These are phyloP conservation scores for Porcisia hertigi DNA, from an alignment of 208 protist species.

Conservation along the genomic window DNA sequence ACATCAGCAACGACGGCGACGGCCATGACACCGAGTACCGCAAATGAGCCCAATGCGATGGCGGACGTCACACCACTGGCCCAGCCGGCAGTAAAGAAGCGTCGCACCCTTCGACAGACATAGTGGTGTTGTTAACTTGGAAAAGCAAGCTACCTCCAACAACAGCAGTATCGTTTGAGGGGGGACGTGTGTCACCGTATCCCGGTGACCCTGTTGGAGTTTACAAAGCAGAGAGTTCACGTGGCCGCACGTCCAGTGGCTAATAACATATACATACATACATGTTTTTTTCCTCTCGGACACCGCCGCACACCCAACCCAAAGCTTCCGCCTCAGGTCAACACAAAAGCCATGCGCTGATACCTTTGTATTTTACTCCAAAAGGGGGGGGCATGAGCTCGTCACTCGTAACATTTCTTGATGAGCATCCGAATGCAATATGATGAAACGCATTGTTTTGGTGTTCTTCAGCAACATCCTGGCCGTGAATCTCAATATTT, in stretches of 20 bases:
- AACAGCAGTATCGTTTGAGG: background rate
- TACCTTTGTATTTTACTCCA: background rate
- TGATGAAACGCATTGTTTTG: background rate
- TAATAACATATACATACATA: background rate
- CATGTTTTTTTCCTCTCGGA: background rate
- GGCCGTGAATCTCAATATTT: background rate
- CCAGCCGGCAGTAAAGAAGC: conserved; percentile 75
- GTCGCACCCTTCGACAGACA: conserved; percentile 80
- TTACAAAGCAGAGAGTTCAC: background rate
- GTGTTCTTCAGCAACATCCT: background rate
- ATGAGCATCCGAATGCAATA: background rate
- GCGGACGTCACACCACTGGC: conserved; percentile 19
- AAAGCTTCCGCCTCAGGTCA: background rate
- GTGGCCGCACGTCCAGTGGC: background rate
- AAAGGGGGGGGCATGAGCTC: background rate
- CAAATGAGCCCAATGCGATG: conserved; percentile 17
- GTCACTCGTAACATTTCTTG: background rate
- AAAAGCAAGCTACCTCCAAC: background rate
- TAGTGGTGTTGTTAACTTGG: conserved; percentile 9
- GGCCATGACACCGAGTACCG: conserved; percentile 10
- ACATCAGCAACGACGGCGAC: conserved; percentile 26
- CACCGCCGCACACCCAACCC: background rate
- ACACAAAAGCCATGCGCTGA: background rate
- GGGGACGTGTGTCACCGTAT: background rate
- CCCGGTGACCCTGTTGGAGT: background rate